These are phyloP conservation scores for Lodderomyces pseudojiufengensis DNA, from an alignment of 1,139 yeast genomes.

Conservation along the genomic window DNA sequence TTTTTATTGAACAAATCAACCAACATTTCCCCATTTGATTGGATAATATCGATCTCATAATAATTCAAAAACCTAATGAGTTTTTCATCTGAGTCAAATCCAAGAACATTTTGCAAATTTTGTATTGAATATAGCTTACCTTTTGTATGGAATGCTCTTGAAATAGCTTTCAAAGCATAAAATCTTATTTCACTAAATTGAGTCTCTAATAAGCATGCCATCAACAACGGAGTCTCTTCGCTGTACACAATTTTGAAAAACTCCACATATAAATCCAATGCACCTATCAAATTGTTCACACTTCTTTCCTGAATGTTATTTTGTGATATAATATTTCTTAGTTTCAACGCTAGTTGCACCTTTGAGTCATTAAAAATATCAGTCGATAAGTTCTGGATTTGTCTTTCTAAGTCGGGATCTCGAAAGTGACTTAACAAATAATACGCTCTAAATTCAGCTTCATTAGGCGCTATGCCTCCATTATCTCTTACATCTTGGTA, in stretches of 20 bases:
- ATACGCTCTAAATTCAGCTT: constrained; percentile 92
- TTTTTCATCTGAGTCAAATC: constrained; percentile 60
- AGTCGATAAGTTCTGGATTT: constrained; percentile 64
- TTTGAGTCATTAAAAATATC: constrained; percentile 49
- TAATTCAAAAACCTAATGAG: constrained; percentile 56
- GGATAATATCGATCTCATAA: constrained; percentile 54
- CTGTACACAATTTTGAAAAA: constrained; percentile 59
- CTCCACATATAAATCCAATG: constrained; percentile 56
- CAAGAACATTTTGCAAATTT: constrained; percentile 49
- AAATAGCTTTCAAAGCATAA: constrained; percentile 67
- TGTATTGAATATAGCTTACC: constrained; percentile 60
- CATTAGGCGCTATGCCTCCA: constrained; percentile 73
- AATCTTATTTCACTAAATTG: constrained; percentile 79
- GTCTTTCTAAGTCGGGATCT: constrained; percentile 83
- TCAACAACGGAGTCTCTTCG: constrained; percentile 57
- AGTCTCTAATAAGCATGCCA: constrained; percentile 75
- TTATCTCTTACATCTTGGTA: constrained; percentile 74
- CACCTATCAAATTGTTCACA: constrained; percentile 52
- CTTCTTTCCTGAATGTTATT: constrained; percentile 62
- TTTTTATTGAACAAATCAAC: constrained; percentile 58
- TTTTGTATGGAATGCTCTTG: constrained; percentile 65
- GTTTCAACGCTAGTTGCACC: constrained; percentile 69
- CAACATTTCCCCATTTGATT: constrained; percentile 30
- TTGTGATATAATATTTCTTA: constrained; percentile 65
- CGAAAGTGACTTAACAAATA: constrained; percentile 73